A percentile compares a stretch with the other conserved stretches of the same genome.
Evolutionary conservation across 768 basidiomycete genomes (phyloP).

Genomic region (Mycena galopus): DNA sequence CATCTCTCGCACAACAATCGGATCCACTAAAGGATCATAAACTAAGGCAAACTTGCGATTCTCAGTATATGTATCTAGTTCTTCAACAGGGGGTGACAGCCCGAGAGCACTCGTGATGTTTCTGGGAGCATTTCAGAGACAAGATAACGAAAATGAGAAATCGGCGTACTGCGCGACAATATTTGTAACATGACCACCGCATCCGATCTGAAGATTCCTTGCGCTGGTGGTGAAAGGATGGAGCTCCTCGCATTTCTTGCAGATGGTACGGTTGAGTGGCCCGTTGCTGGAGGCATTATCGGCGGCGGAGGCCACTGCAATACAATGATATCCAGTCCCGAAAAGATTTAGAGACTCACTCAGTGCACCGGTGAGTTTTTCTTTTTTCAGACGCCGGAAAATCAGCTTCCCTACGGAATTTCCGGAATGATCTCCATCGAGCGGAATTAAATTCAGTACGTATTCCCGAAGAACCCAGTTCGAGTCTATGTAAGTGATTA

Average conservation of each 20-base stretch:
- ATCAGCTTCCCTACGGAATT: not conserved
- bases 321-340: not conserved
- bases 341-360: not conserved
- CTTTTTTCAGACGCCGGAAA: not conserved
- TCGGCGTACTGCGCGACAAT: slow-evolving; percentile 29
- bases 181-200: slow-evolving; percentile 26
- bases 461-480: not conserved
- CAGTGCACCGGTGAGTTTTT: not conserved
- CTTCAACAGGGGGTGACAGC: too few species aligned
- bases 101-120: too few species aligned
- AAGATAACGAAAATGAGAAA: too few species aligned
- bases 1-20: too few species aligned
- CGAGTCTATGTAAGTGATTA: not conserved
- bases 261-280: slow-evolving; percentile 14
- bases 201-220: slow-evolving; percentile 29
- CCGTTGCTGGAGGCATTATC: slow-evolving; percentile 1
- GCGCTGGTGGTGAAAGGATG: slow-evolving; percentile 14
- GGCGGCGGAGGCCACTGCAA: not conserved
- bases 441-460: not conserved
- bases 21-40: too few species aligned
- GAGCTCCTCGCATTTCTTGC: slow-evolving; percentile 5
- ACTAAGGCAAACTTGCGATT: too few species aligned
- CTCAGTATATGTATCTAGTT: too few species aligned
- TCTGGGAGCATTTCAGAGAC: too few species aligned
- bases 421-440: not conserved